These are phyloP conservation scores for Xylariales sp. DNA, from an alignment of 2,329 filamentous ascomycete species.

Conservation along the genomic window DNA sequence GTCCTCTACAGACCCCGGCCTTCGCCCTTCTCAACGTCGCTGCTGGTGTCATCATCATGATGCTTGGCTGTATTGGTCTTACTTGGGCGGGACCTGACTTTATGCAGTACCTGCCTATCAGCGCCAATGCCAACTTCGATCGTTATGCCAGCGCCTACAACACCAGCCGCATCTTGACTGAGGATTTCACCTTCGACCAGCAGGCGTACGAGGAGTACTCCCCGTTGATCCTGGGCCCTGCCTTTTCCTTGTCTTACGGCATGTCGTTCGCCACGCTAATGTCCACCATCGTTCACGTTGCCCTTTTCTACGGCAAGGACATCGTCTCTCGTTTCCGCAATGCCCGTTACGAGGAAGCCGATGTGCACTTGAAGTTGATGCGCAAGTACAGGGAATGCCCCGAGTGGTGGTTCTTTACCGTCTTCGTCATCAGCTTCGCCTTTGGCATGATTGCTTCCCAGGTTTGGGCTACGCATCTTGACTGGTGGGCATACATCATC, in stretches of 20 bases:
- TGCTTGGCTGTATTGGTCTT: constrained; percentile 36
- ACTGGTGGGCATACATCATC: constrained; percentile 39
- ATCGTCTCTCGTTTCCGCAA: constrained; percentile 35
- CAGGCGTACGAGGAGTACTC: constrained; percentile 41
- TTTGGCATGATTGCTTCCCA: constrained; percentile 36
- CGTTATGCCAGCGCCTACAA: constrained; percentile 43
- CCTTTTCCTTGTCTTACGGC: constrained; percentile 51
- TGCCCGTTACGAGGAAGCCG: constrained; percentile 36
- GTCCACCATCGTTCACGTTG: constrained; percentile 47
- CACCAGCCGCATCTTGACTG: constrained; percentile 38
- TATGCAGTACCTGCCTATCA: constrained; percentile 36
- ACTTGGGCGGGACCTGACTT: constrained; percentile 44
- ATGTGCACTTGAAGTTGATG: constrained; percentile 53
- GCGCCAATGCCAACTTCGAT: constrained; percentile 48
- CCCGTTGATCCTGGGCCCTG: constrained; percentile 48
- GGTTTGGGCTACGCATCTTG: constrained; percentile 34
- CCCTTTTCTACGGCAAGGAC: constrained; percentile 47
- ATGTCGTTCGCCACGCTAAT: constrained; percentile 53
- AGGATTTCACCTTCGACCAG: constrained; percentile 37
- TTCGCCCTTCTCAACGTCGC: constrained; percentile 55
- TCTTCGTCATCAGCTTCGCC: constrained; percentile 45
- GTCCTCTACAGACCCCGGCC: constrained; percentile 46
- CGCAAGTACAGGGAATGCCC: constrained; percentile 50
- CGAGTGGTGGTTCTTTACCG: constrained; percentile 50
- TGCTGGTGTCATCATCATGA: constrained; percentile 45